These are phyloP conservation scores for Globisporangium polare DNA, from an alignment of 352 stramenopile genomes.

Conservation along the genomic window DNA sequence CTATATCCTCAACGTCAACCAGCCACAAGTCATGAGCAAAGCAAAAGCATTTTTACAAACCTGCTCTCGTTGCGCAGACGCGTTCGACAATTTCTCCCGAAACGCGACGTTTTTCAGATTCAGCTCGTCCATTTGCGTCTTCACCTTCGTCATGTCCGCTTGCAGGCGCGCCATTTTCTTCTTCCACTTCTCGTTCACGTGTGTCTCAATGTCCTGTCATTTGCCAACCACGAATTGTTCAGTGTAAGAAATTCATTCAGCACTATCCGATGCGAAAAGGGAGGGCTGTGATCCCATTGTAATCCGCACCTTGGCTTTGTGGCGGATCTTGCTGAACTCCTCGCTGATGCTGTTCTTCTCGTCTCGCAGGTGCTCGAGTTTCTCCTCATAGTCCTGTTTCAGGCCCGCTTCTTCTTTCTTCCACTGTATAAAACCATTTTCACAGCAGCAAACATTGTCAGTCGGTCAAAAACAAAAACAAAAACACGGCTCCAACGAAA, in stretches of 20 bases:
- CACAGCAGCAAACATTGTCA: background rate
- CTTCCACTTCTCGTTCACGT: slow-evolving; percentile 76
- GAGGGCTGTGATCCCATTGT: background rate
- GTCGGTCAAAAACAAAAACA: slow-evolving; percentile 12
- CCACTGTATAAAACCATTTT: slow-evolving; percentile 30
- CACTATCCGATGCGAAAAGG: background rate
- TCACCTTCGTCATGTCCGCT: slow-evolving; percentile 56
- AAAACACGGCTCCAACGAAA: background rate
- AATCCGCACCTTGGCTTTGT: slow-evolving; percentile 53
- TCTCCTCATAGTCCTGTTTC: slow-evolving; percentile 54
- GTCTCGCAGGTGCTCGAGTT: slow-evolving; percentile 51
- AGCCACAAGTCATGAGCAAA: too few relatives aligned
- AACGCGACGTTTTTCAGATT: slow-evolving; percentile 76
- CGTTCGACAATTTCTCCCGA: slow-evolving; percentile 61
- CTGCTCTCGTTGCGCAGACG: slow-evolving; percentile 65
- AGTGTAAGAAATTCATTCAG: background rate
- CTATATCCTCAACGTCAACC: too few relatives aligned
- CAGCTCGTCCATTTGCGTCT: slow-evolving; percentile 70
- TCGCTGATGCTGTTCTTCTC: slow-evolving; percentile 53
- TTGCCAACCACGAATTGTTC: background rate
- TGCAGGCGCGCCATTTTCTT: slow-evolving; percentile 68
- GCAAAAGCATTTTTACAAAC: slow-evolving; percentile 20
- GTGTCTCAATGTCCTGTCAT: slow-evolving; percentile 50
- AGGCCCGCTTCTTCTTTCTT: slow-evolving; percentile 51
- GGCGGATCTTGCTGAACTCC: slow-evolving; percentile 44